Conservation (phyloP, 1,139 yeast genomes). For the Lodderomyces jiufengensis region DNA sequence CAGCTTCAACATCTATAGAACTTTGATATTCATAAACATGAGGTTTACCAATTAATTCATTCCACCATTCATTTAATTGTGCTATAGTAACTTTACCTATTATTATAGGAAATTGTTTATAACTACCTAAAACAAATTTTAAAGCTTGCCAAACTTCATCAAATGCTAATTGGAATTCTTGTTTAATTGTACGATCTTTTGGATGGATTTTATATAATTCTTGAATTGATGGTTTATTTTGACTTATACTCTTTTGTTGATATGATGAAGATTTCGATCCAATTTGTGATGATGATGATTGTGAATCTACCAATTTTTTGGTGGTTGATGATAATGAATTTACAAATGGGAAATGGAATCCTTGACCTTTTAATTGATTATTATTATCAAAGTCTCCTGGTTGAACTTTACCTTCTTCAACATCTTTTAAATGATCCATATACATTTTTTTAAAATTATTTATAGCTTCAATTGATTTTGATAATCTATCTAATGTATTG, state of each 20-base stretch:
- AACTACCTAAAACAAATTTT: slow-evolving; percentile 62
- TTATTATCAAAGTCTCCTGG: slow-evolving; percentile 42
- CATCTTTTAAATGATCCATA: slow-evolving; percentile 40
- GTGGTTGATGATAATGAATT: slow-evolving; percentile 15
- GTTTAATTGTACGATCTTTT: slow-evolving; percentile 24
- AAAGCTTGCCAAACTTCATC: slow-evolving; percentile 61
- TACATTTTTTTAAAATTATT: slow-evolving; percentile 64
- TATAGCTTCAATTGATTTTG: slow-evolving; percentile 77
- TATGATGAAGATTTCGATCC: slow-evolving; percentile 1
- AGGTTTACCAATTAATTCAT: slow-evolving; percentile 58
- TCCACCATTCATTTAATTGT: slow-evolving; percentile 63
- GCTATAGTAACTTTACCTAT: slow-evolving; percentile 49
- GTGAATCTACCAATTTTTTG: too few relatives aligned
- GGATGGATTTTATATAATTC: slow-evolving; percentile 10
- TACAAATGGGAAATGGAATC: slow-evolving; percentile 41
- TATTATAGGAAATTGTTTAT: slow-evolving; percentile 65
- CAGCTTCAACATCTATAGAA: slow-evolving; percentile 12
- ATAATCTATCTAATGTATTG: slow-evolving; percentile 87
- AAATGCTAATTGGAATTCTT: slow-evolving; percentile 52
- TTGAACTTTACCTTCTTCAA: slow-evolving; percentile 35
- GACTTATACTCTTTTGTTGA: background rate
- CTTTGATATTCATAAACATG: slow-evolving; percentile 12
- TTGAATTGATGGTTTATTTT: slow-evolving; percentile 5
- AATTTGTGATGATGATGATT: slow-evolving; percentile 2
- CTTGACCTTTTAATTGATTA: slow-evolving; percentile 14